A percentile compares a stretch with the other conserved stretches of the same genome.
phyloP scores from a whole-genome alignment of 129 eudicot species.

The Ambrosia trifida region DNA sequence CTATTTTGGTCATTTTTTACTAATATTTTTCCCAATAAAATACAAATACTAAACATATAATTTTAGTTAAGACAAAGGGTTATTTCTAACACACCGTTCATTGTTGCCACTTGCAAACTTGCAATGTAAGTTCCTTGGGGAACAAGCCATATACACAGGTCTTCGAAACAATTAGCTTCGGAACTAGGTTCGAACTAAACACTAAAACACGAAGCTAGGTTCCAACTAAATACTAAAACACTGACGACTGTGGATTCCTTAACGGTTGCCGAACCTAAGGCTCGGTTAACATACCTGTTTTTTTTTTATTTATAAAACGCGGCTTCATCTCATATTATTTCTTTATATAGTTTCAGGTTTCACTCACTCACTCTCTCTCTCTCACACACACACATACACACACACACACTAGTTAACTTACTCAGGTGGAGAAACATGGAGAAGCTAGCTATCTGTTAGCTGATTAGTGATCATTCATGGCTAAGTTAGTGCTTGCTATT shows the following conservation, averaged over 20 bases:
- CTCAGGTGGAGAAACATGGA: slow-evolving; percentile 16
- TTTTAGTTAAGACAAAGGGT: background rate
- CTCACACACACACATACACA: background rate
- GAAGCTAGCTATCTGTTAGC: slow-evolving; percentile 11
- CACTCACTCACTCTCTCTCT: background rate
- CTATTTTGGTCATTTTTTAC: too few relatives aligned
- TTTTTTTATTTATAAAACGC: slow-evolving; percentile 13
- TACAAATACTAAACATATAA: background rate
- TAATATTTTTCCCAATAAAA: too few relatives aligned
- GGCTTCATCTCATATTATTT: slow-evolving; percentile 10
- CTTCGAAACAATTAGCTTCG: slow-evolving; percentile 23
- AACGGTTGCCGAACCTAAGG: slow-evolving; percentile 23
- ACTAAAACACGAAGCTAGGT: too few relatives aligned
- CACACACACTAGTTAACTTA: slow-evolving; percentile 21
- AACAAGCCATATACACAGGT: slow-evolving; percentile 26
- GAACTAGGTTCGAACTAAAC: slow-evolving; percentile 13
- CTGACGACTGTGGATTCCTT: background rate
- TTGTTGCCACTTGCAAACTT: background rate
- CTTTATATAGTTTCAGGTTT: background rate
- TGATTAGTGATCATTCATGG: slow-evolving; percentile 19
- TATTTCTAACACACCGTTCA: background rate
- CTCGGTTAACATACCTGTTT: slow-evolving; percentile 20
- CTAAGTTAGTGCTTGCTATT: slow-evolving; percentile 23
- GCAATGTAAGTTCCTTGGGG: slow-evolving; percentile 29
- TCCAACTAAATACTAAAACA: background rate